Evolutionary conservation across 768 basidiomycete genomes (phyloP).

Genomic region (Macrocybe gigantea): DNA sequence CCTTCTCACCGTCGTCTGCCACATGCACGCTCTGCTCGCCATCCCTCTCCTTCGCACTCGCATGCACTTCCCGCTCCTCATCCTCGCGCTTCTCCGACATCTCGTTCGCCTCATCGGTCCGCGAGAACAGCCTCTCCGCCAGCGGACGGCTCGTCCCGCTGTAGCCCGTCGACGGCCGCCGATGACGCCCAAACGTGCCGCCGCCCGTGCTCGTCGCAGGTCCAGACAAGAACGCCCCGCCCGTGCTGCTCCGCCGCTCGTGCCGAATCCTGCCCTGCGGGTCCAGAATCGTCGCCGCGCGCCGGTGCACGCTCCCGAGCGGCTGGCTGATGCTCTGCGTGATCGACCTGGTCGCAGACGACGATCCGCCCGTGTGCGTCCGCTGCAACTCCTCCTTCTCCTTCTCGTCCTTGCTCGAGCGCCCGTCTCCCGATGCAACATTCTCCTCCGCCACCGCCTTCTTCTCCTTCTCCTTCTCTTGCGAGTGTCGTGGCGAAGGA

Average conservation of each 20-base stretch:
- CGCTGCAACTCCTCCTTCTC: constrained; percentile 13
- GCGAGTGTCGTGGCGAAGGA: constrained; percentile 29
- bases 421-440: constrained; percentile 13
- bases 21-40: constrained; percentile 17
- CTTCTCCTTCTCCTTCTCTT: constrained; percentile 26
- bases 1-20: constrained; percentile 37
- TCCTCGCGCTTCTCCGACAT: constrained; percentile 40
- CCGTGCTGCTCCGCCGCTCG: constrained; percentile 73
- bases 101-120: constrained; percentile 42
- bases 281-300: constrained; percentile 76
- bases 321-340: constrained; percentile 50
- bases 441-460: constrained; percentile 22
- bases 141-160: constrained; percentile 29
- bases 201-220: constrained; percentile 18
- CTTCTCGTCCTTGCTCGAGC: constrained; percentile 16
- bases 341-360: constrained; percentile 23
- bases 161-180: constrained; percentile 68
- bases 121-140: constrained; percentile 44
- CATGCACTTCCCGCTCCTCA: constrained; percentile 19
- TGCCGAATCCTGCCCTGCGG: constrained; percentile 60
- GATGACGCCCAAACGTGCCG: constrained; percentile 61
- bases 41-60: constrained; percentile 18
- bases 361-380: constrained; percentile 3
- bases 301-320: constrained; percentile 53
- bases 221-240: constrained; percentile 44